Conservation (phyloP, 192 early-diverging fungal species). For the Coemansia sp. region DNA sequence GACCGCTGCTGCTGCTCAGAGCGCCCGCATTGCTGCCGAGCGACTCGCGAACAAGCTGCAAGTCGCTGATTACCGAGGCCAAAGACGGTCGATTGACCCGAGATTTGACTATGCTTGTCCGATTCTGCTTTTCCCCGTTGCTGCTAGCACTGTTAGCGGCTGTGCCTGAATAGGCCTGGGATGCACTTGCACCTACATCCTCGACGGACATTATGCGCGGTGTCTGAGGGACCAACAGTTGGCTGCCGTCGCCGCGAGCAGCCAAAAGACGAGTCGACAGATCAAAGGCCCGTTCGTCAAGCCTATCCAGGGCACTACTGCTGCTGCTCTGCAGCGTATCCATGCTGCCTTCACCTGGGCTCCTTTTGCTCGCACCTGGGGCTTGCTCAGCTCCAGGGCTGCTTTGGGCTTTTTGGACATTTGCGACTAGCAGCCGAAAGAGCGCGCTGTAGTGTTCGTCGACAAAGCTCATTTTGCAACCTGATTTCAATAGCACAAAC, state of each 20-base stretch:
- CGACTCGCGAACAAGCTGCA: conserved; percentile 11
- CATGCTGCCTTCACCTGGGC: neutral
- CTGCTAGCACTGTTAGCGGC: too few species aligned
- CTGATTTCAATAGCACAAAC: neutral
- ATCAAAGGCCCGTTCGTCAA: conserved; percentile 29
- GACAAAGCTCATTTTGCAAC: conserved; percentile 37
- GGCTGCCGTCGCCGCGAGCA: neutral
- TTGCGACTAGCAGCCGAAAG: conserved; percentile 17
- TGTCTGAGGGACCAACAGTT: neutral
- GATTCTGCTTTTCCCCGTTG: conserved; percentile 1
- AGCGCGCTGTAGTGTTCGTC: conserved; percentile 44
- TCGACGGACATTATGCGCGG: neutral
- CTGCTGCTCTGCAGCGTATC: neutral
- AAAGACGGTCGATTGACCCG: conserved; percentile 7
- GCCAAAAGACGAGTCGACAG: conserved; percentile 25
- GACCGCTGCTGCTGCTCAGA: too few species aligned
- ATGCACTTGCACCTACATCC: too few species aligned
- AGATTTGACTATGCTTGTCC: neutral
- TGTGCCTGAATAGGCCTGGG: too few species aligned
- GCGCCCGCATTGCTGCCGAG: too few species aligned
- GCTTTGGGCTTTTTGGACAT: too few species aligned
- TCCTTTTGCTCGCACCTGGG: too few species aligned
- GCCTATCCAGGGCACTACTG: neutral
- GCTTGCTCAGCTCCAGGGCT: too few species aligned
- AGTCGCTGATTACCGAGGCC: conserved; percentile 10